A percentile compares a stretch with the other conserved stretches of the same genome.
phyloP scores from a whole-genome alignment of 257 asterid genomes.

The Ballota nigra region DNA sequence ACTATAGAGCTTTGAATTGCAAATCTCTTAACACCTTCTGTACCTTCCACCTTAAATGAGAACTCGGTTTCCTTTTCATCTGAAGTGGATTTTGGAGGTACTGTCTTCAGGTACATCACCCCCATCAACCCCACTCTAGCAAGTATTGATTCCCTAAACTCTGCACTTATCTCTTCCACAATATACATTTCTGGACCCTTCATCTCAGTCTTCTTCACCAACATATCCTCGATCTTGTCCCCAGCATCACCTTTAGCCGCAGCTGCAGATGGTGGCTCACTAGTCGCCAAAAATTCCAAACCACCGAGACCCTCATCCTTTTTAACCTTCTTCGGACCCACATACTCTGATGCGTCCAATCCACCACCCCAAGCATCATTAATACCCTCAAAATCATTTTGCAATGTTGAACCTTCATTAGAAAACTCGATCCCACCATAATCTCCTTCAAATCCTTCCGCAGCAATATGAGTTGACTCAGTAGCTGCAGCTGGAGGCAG shows the following conservation, averaged over 20 bases:
- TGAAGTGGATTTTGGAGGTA: constrained; percentile 58
- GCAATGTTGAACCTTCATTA: constrained; percentile 71
- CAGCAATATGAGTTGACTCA: constrained; percentile 87
- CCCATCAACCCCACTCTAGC: constrained; percentile 88
- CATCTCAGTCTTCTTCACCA: constrained; percentile 87
- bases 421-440: constrained; percentile 95
- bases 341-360: constrained; percentile 90
- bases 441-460: constrained; percentile 96
- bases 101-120: constrained; percentile 61
- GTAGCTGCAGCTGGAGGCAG: constrained; percentile 96
- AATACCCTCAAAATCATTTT: constrained; percentile 92
- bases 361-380: constrained; percentile 99
- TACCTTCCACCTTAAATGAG: constrained; percentile 82
- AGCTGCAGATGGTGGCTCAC: constrained; percentile 67
- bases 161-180: constrained; percentile 82
- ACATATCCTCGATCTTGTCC: constrained; percentile 73
- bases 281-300: constrained; percentile 75
- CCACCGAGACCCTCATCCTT: constrained; percentile 94
- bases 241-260: constrained; percentile 53
- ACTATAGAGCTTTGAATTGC: constrained; percentile 68
- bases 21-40: constrained; percentile 77
- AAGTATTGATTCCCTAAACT: constrained; percentile 86
- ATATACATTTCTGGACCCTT: constrained; percentile 92
- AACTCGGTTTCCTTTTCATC: constrained; percentile 80
- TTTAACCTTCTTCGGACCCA: constrained; percentile 75